Base-by-base conservation (phyloP, 106 monocot genomes). In the Dendrobium catenatum region DNA sequence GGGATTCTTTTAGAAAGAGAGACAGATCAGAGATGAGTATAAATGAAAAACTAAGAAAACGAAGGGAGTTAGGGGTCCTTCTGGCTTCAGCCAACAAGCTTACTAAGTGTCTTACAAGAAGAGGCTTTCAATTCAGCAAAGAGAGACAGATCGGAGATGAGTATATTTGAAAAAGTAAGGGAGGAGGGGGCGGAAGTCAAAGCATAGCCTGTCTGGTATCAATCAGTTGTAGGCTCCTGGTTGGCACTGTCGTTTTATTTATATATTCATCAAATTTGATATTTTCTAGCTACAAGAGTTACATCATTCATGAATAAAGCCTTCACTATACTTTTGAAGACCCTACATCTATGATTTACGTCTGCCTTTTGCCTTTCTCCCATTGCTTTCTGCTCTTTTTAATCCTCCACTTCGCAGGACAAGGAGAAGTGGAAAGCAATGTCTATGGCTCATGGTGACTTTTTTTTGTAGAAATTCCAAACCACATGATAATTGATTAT, bases 141-240 rank as follows among this genome's bases (percentile, higher is more conserved):
- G 74, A 74, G 74, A 74, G 74, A 42, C 20, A 72, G 27, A 74
- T 11, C 31, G 18, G 74, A 43, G 74, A 42, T 16, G 74, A 19
- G 74, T 33, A 74, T 43, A 74, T 42, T 18, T 41, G 74, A 43
- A 43, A 74, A 43, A 43, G 42, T 13, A 18, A 43, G 13, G 16
- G 74, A 6, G 19, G 42, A 74, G 43, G 43, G 74, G 33, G 51
- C 16, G 7, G 41, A 74, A 74, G 74, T 74, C 74, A 74, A 74
- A 72, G 74, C 74, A 19, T 74, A 74, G 74, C 4, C 42, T 74
- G 74, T 74, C 42, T 42, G 74, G 74, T 74, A 43, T 43, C 74
- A 74, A 74, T 74, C 43, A 74, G 18, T 33, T 43, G 43, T 18
- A 42, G 43, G 20, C 42, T 42, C 13, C 72, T 72, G 72, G 72